phyloP scores from a whole-genome alignment of 2,329 filamentous ascomycete species.

The Colletotrichum spaethianum region DNA sequence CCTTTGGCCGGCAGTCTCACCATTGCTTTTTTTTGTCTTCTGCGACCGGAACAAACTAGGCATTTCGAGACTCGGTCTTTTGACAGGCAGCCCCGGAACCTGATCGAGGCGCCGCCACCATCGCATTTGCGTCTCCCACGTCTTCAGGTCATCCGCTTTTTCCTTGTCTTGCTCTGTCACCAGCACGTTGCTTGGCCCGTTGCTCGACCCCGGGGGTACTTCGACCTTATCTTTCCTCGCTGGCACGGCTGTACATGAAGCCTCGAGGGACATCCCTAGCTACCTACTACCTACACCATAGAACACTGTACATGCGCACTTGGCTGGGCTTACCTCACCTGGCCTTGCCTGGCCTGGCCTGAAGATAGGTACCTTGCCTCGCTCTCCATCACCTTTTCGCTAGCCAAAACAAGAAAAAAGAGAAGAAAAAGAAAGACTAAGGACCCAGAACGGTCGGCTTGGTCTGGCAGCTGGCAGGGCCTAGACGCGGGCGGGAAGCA shows the following conservation, averaged over 20 bases:
- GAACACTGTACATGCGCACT: no score
- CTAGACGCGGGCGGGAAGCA: background rate
- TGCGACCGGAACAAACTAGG: conserved; percentile 19
- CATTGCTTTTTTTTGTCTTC: conserved; percentile 22
- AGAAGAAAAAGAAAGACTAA: no score
- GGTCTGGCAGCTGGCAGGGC: background rate
- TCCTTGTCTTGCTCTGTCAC: background rate
- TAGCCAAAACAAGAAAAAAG: no score
- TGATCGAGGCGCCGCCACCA: conserved; percentile 29
- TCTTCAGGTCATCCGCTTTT: background rate
- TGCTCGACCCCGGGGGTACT: background rate
- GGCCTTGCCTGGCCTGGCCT: no score
- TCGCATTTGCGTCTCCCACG: background rate
- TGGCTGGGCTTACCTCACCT: no score
- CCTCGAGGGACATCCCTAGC: no score
- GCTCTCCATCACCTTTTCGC: no score
- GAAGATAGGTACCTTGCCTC: no score
- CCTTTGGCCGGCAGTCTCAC: conserved; percentile 1
- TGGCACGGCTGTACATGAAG: no score
- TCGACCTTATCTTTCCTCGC: background rate
- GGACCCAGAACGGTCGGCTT: no score
- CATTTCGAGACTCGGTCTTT: conserved; percentile 3
- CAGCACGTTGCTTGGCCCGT: background rate
- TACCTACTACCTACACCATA: no score
- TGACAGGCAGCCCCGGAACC: conserved; percentile 13